These are phyloP conservation scores for Colletotrichum karsti DNA, from an alignment of 2,329 filamentous ascomycete genomes.

Conservation along the genomic window DNA sequence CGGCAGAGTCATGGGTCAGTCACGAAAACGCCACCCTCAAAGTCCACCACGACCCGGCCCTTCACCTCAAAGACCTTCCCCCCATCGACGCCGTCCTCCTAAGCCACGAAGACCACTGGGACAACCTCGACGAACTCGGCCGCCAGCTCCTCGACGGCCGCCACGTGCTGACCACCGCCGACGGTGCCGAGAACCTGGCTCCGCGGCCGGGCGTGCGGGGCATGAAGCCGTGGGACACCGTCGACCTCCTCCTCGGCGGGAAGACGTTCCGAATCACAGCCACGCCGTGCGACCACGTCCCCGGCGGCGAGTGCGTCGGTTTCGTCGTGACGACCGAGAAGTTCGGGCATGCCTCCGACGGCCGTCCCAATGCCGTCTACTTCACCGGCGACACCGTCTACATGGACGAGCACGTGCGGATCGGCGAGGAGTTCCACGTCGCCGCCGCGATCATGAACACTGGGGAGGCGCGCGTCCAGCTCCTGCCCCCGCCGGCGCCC, in stretches of 20 bases:
- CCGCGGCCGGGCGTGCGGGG: slow-evolving; percentile 51
- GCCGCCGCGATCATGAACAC: slow-evolving; percentile 49
- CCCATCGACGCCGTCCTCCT: slow-evolving; percentile 57
- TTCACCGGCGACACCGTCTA: slow-evolving; percentile 60
- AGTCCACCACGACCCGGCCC: slow-evolving; percentile 41
- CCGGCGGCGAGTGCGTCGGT: slow-evolving; percentile 52
- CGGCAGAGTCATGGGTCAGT: slow-evolving; percentile 38
- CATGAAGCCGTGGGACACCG: slow-evolving; percentile 48
- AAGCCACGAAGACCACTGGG: slow-evolving; percentile 59
- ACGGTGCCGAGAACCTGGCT: slow-evolving; percentile 51
- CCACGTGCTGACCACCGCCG: slow-evolving; percentile 53
- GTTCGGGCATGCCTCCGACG: slow-evolving; percentile 46
- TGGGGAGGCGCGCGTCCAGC: slow-evolving; percentile 41
- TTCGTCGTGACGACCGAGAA: slow-evolving; percentile 47
- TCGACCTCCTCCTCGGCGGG: slow-evolving; percentile 34
- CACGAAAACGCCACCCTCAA: slow-evolving; percentile 37
- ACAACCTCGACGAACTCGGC: slow-evolving; percentile 57
- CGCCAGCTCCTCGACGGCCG: slow-evolving; percentile 54
- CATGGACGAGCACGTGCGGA: slow-evolving; percentile 45
- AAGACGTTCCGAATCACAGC: slow-evolving; percentile 47
- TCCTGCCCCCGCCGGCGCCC: slow-evolving; percentile 33
- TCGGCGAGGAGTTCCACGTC: slow-evolving; percentile 46
- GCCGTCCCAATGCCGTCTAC: slow-evolving; percentile 54
- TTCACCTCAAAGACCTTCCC: slow-evolving; percentile 48
- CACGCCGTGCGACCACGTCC: slow-evolving; percentile 53